Base-by-base conservation (phyloP, 1,284 basidiomycete species). In the Dichomitus squalens region DNA sequence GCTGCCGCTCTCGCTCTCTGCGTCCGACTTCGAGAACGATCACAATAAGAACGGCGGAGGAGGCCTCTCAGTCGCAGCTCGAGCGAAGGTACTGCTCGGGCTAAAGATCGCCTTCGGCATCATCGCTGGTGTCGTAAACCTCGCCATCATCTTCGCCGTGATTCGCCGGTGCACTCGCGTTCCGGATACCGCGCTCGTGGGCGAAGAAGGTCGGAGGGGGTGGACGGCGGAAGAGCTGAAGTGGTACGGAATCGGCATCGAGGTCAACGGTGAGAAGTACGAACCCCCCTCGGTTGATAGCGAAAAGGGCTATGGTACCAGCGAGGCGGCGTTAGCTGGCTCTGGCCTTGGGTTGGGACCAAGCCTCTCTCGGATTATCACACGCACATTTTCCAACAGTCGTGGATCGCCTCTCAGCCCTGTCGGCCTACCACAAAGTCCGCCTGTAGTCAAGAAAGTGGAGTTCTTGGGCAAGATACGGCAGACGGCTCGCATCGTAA, bases 401-500 rank as follows among this genome's bases (percentile, higher is more conserved):
- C 27, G 46, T 23, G 47, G 58, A 7, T 55, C 63, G 7, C 55
- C 59, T 9, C 44, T 64, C 12, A 64, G 65, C 36, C 60, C 65
- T 3, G 40, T 57, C 2, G 64, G 64, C 18, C 54, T 60, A 16
- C 53, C 61, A 34, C 60, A 62, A 20, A 81, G 76, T 56, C 79
- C 84, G 23, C 80, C 78, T 9, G 75, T 86, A 38, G 85, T 89
- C 78, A 84, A 78, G 68, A 90, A 90, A 69, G 76, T 74, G 23
- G 86, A 88, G 65, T 90, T 90, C 67, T 64, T 90, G 49, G 76
- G 78, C 20, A 80, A 74, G 66, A 77, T 90, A 43, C 80, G 75
- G 63, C 75, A 82, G 46, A 86, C 86, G 7, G 83, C 86, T 34
- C 77, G 88, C 55, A 79, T 83, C 46, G 86, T 89, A 57, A 89